phyloP scores from a whole-genome alignment of 371 early-diverging fungal genomes.

The Rhizopus sp. region DNA sequence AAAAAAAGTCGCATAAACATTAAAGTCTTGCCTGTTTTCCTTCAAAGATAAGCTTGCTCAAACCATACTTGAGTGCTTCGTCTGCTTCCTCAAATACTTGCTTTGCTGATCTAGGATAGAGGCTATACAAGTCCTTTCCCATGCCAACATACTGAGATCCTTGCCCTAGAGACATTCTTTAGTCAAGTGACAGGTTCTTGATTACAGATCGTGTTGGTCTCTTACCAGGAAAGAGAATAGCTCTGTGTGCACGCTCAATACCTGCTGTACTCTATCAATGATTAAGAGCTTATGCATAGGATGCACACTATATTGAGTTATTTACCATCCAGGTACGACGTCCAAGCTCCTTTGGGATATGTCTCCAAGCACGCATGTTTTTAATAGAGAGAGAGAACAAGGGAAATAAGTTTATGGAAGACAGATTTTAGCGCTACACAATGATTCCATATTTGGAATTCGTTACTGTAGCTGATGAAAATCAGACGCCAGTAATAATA shows the following conservation, averaged over 20 bases:
- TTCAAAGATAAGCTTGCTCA: conserved; percentile 82
- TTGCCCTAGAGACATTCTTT: conserved; percentile 55
- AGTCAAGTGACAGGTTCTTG: neutral
- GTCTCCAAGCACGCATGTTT: neutral
- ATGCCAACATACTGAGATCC: conserved; percentile 92
- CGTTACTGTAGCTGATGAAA: no score
- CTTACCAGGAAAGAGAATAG: conserved; percentile 58
- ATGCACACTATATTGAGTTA: neutral
- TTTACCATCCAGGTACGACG: conserved; percentile 36
- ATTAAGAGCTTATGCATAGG: neutral
- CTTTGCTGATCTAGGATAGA: conserved; percentile 70
- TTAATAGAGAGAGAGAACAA: neutral
- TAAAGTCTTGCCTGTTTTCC: conserved; percentile 65
- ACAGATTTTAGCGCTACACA: neutral
- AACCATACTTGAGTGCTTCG: conserved; percentile 69
- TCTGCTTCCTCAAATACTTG: conserved; percentile 90
- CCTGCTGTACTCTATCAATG: conserved; percentile 47
- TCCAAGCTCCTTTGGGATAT: conserved; percentile 6
- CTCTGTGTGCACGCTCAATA: conserved; percentile 55
- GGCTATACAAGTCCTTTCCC: conserved; percentile 88
- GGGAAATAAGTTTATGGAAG: neutral
- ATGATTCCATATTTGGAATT: no score
- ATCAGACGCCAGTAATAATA: no score
- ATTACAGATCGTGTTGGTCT: neutral
- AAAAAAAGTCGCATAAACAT: neutral